Conservation (phyloP, 257 asterid species). For the Nicotiana tomentosiformis region DNA sequence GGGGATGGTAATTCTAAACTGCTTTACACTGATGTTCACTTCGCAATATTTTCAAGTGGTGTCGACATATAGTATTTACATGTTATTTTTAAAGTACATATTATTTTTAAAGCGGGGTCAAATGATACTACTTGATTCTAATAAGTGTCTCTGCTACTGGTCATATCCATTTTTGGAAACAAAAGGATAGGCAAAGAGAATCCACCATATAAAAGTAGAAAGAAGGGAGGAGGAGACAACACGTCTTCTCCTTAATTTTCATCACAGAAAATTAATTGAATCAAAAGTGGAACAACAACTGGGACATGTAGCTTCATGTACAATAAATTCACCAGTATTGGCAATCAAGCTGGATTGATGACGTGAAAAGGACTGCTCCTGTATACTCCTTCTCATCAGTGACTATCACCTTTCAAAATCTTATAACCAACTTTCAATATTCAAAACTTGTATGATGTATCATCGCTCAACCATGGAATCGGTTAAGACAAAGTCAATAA, state of each 20-base stretch:
- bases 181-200: background rate
- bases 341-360: background rate
- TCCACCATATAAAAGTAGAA: background rate
- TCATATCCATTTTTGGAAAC: background rate
- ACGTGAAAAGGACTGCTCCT: background rate
- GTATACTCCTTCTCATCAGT: background rate
- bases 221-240: background rate
- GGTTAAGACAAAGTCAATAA: background rate
- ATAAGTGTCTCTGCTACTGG: too few relatives aligned
- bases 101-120: too few relatives aligned
- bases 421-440: background rate
- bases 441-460: background rate
- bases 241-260: constrained; percentile 2
- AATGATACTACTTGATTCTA: too few relatives aligned
- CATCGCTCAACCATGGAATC: background rate
- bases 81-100: too few relatives aligned
- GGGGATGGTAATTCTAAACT: too few relatives aligned
- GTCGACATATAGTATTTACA: too few relatives aligned
- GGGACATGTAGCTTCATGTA: constrained; percentile 18
- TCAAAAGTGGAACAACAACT: constrained; percentile 11
- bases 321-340: constrained; percentile 22
- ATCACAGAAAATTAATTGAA: constrained; percentile 9
- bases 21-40: too few relatives aligned
- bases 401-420: background rate
- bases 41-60: too few relatives aligned